Base-by-base conservation (phyloP, 2,329 filamentous ascomycete species). In the Pseudohalonectria lignicola region DNA sequence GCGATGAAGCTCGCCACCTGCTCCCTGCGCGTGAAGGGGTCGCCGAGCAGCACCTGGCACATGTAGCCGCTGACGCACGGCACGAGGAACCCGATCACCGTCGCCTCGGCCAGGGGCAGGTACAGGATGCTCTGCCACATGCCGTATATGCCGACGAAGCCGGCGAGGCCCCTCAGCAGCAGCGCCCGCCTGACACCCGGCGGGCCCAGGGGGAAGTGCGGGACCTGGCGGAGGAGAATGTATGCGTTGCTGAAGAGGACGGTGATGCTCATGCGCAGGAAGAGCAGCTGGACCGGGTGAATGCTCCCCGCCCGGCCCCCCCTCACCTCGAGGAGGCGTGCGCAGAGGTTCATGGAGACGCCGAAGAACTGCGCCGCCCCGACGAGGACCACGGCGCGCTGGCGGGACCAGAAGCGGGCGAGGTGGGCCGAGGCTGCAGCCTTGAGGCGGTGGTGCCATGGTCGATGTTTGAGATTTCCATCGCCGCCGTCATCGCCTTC, bases 61-160 rank as follows among this genome's bases (percentile, higher is more conserved):
- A 82, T 71, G 62, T 88, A 86, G 41, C 84, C 86, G 16, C 85
- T 75, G 5, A 93, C 67, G 12, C 80, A 81, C 0, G 88, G 88
- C 0, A 82, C 76, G 5, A 94, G 69, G 53, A 94, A 95, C 8
- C 86, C 92, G 38, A 95, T 81, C 25, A 94, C 87, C 0, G 85
- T 92, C 2, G 87, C 86, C 54, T 94, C 87, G 13, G 86, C 82
- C 2, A 94, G 69, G 1, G 86, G 84, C 3, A 94, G 72, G 49
- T 93, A 93, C 52, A 84, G 72, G 41, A 70, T 70, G 10, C 63
- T 69, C 45, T 62, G 69, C 67, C 66, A 93, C 61, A 92, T 74
- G 26, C 82, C 82, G 54, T 80, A 88, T 4, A 93, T 80, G 10
- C 85, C 86, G 53, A 86, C 82, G 37, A 50, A 50, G n/a, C 47